Percentiles rank a stretch among this genome's conserved stretches.
Conservation (phyloP, 192 early-diverging fungal species). For the Mortierella antarctica region DNA sequence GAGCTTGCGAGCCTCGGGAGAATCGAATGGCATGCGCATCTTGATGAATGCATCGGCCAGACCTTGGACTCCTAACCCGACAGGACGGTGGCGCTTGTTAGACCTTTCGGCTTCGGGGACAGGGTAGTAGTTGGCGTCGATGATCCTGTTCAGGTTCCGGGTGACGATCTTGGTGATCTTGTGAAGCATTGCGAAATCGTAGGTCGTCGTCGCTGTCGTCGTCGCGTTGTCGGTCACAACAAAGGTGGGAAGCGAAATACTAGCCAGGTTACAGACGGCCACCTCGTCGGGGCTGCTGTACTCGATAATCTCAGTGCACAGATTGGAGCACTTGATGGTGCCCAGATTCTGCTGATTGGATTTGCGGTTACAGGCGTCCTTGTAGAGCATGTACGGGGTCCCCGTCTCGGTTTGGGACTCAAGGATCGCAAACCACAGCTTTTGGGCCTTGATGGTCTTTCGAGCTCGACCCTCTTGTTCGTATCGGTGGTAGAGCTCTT, state of each 20-base stretch:
- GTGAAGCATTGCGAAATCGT: slow-evolving; percentile 89
- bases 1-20: slow-evolving; percentile 79
- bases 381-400: slow-evolving; percentile 98
- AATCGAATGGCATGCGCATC: slow-evolving; percentile 96
- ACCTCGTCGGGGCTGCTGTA: slow-evolving; percentile 96
- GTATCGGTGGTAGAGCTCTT: slow-evolving; percentile 84
- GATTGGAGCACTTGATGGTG: slow-evolving; percentile 98
- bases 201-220: slow-evolving; percentile 34
- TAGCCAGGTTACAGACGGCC: slow-evolving; percentile 97
- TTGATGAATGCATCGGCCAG: slow-evolving; percentile 97
- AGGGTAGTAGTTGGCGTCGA: slow-evolving; percentile 97
- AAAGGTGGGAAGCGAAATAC: slow-evolving; percentile 91
- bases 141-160: slow-evolving; percentile 95
- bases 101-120: slow-evolving; percentile 86
- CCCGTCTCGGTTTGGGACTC: slow-evolving; percentile 98
- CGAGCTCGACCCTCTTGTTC: slow-evolving; percentile 87
- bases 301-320: slow-evolving; percentile 99
- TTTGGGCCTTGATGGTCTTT: slow-evolving; percentile 95
- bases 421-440: slow-evolving; percentile 96
- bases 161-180: slow-evolving; percentile 90
- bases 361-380: slow-evolving; percentile 99
- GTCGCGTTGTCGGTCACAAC: slow-evolving; percentile 61
- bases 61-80: slow-evolving; percentile 98
- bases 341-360: slow-evolving; percentile 99
- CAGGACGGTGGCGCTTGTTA: slow-evolving; percentile 96